Evolutionary conservation across 2,329 filamentous ascomycete genomes (phyloP), one percentile per base, ranked within the genome.

Genomic region (Orbilia brochopaga): DNA sequence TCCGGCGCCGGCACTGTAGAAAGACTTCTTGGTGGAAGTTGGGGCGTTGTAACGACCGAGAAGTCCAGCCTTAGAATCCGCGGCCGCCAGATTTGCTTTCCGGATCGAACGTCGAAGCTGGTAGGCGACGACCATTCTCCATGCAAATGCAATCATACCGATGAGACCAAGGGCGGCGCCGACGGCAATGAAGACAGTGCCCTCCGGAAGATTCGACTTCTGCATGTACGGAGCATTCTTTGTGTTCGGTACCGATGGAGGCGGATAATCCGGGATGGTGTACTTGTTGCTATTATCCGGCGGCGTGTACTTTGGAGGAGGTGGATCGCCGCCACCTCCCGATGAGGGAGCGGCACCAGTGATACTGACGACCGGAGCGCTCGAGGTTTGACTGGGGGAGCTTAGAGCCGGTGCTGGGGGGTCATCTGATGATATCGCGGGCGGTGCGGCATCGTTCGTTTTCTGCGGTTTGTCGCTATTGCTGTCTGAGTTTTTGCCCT

Each of bases 161-260:
- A 97, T 86, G 75, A 92, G 88, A 15, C 91, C 94, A 5, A 99
- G 85, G 27, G 91, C 88, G 24, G 92, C 90, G 51, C 94, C 94
- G 0, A 97, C 94, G 21, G 88, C 89, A 77, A 99, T 99, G 81
- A 99, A 99, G 69, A 99, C 89, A 2, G 93, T 97, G 61, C 94
- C 94, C 77, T 97, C 90, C 1, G 94, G 94, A 10, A 92, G 83
- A 59, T 81, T 88, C 0, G 92, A 95, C 77, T 88, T 87, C 78
- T 92, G 88, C 91, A 97, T 96, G 79, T 91, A 99, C 15, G 93
- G 92, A 3, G 94, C 94, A 77, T 89, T 86, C 42, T 85, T 84
- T 1, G 90, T 96, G 24, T 92, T 90, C 6, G 94, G 94, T 1
- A 97, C 66, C 40, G 66, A 46, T 0, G 66, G 59, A 15, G 66